Percentiles rank a stretch among this genome's conserved stretches.
phyloP scores from a whole-genome alignment of 2,329 filamentous ascomycete genomes.

The Hypoxylon sp. region DNA sequence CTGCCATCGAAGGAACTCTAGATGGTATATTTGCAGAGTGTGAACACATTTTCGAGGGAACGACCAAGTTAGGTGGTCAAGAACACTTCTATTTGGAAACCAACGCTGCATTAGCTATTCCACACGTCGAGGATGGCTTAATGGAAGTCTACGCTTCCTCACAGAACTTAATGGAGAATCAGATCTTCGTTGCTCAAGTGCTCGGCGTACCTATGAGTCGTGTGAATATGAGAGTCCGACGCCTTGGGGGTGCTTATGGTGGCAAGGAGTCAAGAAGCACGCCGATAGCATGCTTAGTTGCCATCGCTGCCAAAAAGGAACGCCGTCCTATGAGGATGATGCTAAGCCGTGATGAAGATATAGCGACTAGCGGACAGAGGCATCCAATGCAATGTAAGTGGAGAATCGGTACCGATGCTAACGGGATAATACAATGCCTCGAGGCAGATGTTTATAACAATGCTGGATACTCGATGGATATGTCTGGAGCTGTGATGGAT shows the following conservation, averaged over 20 bases:
- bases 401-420: constrained; percentile 91
- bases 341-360: constrained; percentile 95
- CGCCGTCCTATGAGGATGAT: constrained; percentile 88
- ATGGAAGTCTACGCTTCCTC: constrained; percentile 94
- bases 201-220: constrained; percentile 88
- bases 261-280: constrained; percentile 92
- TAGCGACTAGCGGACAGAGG: constrained; percentile 88
- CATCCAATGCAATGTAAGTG: constrained; percentile 90
- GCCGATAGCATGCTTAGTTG: constrained; percentile 83
- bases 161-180: constrained; percentile 92
- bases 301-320: constrained; percentile 86
- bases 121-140: constrained; percentile 89
- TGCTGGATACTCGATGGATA: constrained; percentile 81
- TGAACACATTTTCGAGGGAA: constrained; percentile 86
- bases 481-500: constrained; percentile 83
- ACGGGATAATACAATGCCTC: constrained; percentile 88
- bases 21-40: constrained; percentile 80
- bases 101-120: constrained; percentile 84
- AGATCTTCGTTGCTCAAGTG: constrained; percentile 86
- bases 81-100: constrained; percentile 98
- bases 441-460: constrained; percentile 92
- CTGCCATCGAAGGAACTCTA: constrained; percentile 51
- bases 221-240: constrained; percentile 87
- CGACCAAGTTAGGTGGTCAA: constrained; percentile 89
- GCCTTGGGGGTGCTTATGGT: constrained; percentile 92